Evolutionary conservation across 1,284 basidiomycete species (phyloP).

Genomic region (Ustilago hordei): DNA sequence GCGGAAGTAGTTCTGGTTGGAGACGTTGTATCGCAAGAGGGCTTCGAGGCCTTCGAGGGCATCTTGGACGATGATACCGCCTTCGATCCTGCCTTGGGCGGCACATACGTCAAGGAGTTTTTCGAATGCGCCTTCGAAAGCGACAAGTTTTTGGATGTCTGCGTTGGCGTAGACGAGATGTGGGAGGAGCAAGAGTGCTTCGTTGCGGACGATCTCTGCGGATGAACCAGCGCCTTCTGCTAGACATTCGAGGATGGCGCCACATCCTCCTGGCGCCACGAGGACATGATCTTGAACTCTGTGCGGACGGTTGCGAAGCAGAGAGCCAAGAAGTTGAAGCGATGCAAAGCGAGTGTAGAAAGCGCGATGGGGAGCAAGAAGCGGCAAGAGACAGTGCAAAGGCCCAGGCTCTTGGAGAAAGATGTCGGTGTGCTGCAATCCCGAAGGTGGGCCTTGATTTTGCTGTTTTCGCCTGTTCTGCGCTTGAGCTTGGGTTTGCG

Average conservation of each 20-base stretch:
- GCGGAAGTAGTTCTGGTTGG: conserved; percentile 98
- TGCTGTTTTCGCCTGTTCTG: conserved; percentile 35
- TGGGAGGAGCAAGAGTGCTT: conserved; percentile 80
- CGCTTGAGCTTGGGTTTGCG: conserved; percentile 20
- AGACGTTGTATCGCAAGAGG: conserved; percentile 89
- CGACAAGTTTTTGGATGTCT: conserved; percentile 95
- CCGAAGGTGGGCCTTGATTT: conserved; percentile 73
- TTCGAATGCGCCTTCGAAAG: conserved; percentile 97
- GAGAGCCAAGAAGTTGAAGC: conserved; percentile 86
- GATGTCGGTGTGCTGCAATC: conserved; percentile 78
- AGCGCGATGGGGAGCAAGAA: conserved; percentile 71
- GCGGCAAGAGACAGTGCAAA: conserved; percentile 80
- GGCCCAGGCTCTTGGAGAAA: conserved; percentile 80
- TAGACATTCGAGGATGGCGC: conserved; percentile 75
- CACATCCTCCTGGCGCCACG: conserved; percentile 80
- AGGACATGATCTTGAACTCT: conserved; percentile 89
- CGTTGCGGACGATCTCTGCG: conserved; percentile 68
- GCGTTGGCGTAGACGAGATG: conserved; percentile 85
- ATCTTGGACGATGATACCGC: conserved; percentile 86
- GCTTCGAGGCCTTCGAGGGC: conserved; percentile 86
- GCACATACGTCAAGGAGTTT: conserved; percentile 89
- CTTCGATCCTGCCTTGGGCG: conserved; percentile 87
- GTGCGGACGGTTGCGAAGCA: conserved; percentile 76
- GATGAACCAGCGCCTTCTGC: conserved; percentile 70
- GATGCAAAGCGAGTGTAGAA: conserved; percentile 91